Percentiles rank a stretch among this genome's conserved stretches.
These are phyloP conservation scores for Dalbergia cultrata DNA, from an alignment of 306 rosid genomes.

Conservation along the genomic window DNA sequence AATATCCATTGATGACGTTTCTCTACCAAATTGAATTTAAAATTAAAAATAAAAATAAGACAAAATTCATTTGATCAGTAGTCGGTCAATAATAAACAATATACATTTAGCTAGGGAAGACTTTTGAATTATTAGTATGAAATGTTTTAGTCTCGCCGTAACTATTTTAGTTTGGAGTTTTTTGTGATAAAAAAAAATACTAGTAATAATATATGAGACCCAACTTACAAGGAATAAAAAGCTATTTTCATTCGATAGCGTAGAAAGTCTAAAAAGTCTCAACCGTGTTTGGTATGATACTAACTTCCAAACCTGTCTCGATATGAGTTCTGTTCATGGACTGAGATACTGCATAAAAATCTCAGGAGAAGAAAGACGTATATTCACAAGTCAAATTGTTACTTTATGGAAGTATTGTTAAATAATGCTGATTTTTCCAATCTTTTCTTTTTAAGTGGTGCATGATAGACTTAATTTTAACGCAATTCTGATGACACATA, in stretches of 20 bases:
- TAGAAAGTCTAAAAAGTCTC: not conserved
- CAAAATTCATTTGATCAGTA: too few relatives aligned
- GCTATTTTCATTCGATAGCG: not conserved
- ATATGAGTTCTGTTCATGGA: not conserved
- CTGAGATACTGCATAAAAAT: not conserved
- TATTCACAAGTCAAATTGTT: not conserved
- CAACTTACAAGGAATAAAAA: not conserved
- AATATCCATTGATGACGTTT: too few relatives aligned
- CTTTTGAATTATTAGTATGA: not conserved
- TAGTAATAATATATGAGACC: not conserved
- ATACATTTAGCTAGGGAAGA: too few relatives aligned
- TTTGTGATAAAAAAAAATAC: too few relatives aligned
- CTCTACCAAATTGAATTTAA: too few relatives aligned
- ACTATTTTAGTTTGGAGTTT: not conserved
- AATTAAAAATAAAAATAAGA: too few relatives aligned
- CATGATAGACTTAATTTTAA: constrained; percentile 11
- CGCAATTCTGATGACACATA: constrained; percentile 1
- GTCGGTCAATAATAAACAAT: too few relatives aligned
- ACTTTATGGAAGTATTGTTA: not conserved
- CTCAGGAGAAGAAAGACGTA: not conserved
- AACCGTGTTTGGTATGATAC: not conserved
- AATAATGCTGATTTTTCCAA: not conserved
- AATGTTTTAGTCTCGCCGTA: not conserved
- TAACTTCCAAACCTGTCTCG: not conserved
- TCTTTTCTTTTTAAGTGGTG: not conserved